A percentile compares a stretch with the other conserved stretches of the same genome.
These are phyloP conservation scores for Rhamnella rubrinervis DNA, from an alignment of 331 rosid species.

Conservation along the genomic window DNA sequence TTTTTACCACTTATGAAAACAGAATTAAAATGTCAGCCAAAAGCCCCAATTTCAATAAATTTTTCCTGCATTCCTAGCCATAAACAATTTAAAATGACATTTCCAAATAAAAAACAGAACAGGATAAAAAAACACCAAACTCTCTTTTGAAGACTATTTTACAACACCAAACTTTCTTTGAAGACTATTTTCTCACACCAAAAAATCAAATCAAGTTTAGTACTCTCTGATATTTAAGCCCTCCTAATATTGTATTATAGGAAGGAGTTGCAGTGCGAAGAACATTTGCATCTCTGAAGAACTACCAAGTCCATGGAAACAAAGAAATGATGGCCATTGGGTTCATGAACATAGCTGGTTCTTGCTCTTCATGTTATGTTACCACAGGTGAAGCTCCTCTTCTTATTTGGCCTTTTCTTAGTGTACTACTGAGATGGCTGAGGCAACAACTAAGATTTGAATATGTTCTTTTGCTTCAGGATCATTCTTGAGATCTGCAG, in stretches of 20 bases:
- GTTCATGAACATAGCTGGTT: conserved; percentile 88
- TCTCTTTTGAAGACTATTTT: too few relatives aligned
- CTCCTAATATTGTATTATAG: conserved; percentile 30
- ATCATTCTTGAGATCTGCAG: conserved; percentile 94
- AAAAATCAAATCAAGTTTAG: neutral
- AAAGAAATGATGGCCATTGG: conserved; percentile 99
- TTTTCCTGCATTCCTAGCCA: too few relatives aligned
- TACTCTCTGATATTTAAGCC: neutral
- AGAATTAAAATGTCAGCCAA: too few relatives aligned
- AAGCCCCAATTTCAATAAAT: too few relatives aligned
- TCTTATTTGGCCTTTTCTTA: neutral
- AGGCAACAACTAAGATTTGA: conserved; percentile 3
- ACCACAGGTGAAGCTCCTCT: conserved; percentile 61
- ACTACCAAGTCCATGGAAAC: conserved; percentile 99
- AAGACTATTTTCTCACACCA: neutral
- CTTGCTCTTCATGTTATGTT: conserved; percentile 89
- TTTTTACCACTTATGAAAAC: too few relatives aligned
- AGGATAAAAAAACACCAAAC: too few relatives aligned
- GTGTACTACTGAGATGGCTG: neutral
- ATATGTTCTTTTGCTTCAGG: conserved; percentile 44
- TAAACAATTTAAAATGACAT: too few relatives aligned
- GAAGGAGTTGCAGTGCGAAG: conserved; percentile 99
- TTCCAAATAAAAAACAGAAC: too few relatives aligned
- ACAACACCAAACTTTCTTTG: neutral
- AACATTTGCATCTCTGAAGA: conserved; percentile 82